Base-by-base conservation (phyloP, 1,284 basidiomycete species). In the Fomitopsis pinicola region DNA sequence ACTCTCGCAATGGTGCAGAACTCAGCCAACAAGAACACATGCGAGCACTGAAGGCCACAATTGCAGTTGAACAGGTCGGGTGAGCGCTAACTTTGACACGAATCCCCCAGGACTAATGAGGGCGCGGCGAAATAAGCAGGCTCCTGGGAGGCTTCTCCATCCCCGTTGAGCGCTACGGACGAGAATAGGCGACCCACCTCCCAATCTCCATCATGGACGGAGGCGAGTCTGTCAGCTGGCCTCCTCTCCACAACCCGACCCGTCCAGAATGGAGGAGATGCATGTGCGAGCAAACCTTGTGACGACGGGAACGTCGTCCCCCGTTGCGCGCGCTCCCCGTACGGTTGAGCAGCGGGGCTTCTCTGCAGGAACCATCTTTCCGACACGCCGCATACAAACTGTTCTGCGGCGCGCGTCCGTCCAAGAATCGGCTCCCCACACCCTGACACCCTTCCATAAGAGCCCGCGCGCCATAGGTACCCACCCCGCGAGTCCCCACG, bases 281-380 rank as follows among this genome's bases (percentile, higher is more conserved):
- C 48, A 50, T 50, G 48, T 50, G 48, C 28, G 14, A 7, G 26
- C 28, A 22, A 30, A 22, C 48, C 48, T 50, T 50, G 48, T 50
- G 48, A 50, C 48, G 48, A 33, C 48, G 48, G 48, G 14, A 7
- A 50, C 48, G 28, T 50, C 48, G 8, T 50, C 26, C 28, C 33
- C 12, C 48, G 30, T 12, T 17, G 10, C 28, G 28, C 28, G 26
- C 14, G 8, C 14, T 10, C 28, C 26, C 48, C 14, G 10, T 33
- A 12, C 26, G 28, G 48, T 9, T 17, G 14, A 17, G 10, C n/a
- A 50, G 48, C 48, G 14, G 48, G 46, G 48, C 38, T 40, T 50
- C 52, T 53, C 50, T 54, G 35, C 52, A 54, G 52, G 36, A 38
- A 54, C 52, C 48, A 50, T 54, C 52, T 38, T 38, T 54, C 52